A percentile compares a stretch with the other conserved stretches of the same genome.
Evolutionary conservation across 768 basidiomycete species (phyloP).

Genomic region (Udeniomyces megalosporus): DNA sequence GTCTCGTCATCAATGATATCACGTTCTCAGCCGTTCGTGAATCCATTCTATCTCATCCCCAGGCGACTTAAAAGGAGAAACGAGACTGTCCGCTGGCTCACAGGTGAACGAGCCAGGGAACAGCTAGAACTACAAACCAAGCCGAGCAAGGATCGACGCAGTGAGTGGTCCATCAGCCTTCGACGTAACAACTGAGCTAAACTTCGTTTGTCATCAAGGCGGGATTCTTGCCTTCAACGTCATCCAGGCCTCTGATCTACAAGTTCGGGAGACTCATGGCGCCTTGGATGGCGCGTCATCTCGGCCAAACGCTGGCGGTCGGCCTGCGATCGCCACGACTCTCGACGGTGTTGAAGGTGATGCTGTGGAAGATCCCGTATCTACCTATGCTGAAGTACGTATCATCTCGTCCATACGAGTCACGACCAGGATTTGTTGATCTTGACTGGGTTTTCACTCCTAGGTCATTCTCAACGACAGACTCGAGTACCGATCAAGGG

Average conservation of each 20-base stretch:
- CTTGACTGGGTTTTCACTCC: conserved; percentile 25
- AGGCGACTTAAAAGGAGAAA: conserved; percentile 21
- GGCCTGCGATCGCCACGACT: conserved; percentile 3
- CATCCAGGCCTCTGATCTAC: neutral
- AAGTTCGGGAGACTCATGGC: neutral
- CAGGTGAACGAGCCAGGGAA: conserved; percentile 27
- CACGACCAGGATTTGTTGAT: conserved; percentile 22
- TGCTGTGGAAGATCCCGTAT: neutral
- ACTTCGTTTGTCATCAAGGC: too few relatives aligned
- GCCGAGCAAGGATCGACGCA: conserved; percentile 18
- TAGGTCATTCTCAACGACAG: conserved; percentile 30
- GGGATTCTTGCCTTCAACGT: neutral
- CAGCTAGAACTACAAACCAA: conserved; percentile 23
- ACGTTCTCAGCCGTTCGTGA: too few relatives aligned
- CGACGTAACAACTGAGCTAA: too few relatives aligned
- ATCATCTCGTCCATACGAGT: conserved; percentile 22
- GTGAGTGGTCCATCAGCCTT: neutral
- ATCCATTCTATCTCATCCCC: too few relatives aligned
- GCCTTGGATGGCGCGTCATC: neutral
- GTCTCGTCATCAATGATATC: too few relatives aligned
- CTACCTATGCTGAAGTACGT: conserved; percentile 7
- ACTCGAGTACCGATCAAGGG: conserved; percentile 27
- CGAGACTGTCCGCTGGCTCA: conserved; percentile 27
- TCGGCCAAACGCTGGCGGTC: neutral
- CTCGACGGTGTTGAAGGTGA: neutral